Percentiles rank a stretch among this genome's conserved stretches.
phyloP scores from a whole-genome alignment of 345 rosid species.

The Pistacia vera region DNA sequence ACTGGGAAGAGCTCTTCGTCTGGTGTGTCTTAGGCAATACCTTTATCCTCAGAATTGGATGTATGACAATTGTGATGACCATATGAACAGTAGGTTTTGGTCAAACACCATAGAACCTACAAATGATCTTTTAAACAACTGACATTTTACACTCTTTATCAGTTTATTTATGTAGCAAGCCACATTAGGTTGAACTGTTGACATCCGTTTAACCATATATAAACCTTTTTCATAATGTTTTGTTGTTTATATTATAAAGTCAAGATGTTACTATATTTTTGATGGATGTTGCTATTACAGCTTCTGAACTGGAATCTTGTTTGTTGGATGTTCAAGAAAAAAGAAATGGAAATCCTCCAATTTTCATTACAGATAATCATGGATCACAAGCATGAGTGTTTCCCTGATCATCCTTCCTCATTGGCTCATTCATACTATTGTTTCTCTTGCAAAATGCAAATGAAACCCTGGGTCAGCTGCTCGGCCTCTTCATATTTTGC shows the following conservation, averaged over 20 bases:
- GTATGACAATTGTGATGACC: slow-evolving; percentile 11
- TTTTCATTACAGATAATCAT: neutral
- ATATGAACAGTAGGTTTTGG: slow-evolving; percentile 1
- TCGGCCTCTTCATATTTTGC: neutral
- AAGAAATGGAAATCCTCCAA: neutral
- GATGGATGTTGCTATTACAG: neutral
- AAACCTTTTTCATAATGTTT: slow-evolving; percentile 4
- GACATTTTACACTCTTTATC: slow-evolving; percentile 21
- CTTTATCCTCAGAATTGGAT: slow-evolving; percentile 8
- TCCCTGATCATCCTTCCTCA: neutral
- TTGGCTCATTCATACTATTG: no score
- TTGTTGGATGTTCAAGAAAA: neutral
- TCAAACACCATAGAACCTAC: slow-evolving; percentile 26
- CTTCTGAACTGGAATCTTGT: neutral
- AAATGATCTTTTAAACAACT: slow-evolving; percentile 29
- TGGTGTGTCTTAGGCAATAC: slow-evolving; percentile 37
- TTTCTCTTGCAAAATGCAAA: neutral
- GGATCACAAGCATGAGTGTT: neutral
- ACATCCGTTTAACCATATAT: slow-evolving; percentile 9
- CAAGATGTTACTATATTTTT: neutral
- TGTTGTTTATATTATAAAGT: neutral
- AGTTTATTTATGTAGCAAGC: slow-evolving; percentile 25
- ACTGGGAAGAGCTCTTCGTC: slow-evolving; percentile 38
- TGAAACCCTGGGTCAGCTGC: neutral
- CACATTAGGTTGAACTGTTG: slow-evolving; percentile 21